Conservation (phyloP, 306 rosid species). For the Vachellia pachyceras region DNA sequence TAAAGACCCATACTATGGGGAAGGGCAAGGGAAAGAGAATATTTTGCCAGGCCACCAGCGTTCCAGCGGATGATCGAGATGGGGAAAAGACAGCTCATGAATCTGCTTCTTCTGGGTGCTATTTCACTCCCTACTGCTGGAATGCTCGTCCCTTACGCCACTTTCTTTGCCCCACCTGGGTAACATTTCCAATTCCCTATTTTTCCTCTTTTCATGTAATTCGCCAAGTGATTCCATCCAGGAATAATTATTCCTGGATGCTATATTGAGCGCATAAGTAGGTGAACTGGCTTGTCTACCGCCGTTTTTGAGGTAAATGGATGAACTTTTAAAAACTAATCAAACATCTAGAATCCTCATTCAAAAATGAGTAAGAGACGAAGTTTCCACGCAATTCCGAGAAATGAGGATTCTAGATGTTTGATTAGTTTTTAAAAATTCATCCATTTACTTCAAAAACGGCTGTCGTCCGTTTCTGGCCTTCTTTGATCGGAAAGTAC, state of each 20-base stretch:
- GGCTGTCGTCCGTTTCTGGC: no score
- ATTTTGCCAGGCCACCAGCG: conserved; percentile 71
- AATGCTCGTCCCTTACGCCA: conserved; percentile 75
- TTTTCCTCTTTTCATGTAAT: conserved; percentile 1
- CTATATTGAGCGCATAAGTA: background rate
- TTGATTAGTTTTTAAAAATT: no score
- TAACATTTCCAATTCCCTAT: conserved; percentile 12
- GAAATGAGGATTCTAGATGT: no score
- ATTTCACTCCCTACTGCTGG: conserved; percentile 72
- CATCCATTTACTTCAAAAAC: no score
- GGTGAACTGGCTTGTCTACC: background rate
- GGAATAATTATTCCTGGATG: background rate
- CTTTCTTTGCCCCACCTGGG: conserved; percentile 94
- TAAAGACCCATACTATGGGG: conserved; percentile 49
- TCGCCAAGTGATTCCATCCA: background rate
- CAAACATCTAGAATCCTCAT: no score
- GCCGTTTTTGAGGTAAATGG: no score
- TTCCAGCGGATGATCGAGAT: conserved; percentile 86
- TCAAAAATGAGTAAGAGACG: no score
- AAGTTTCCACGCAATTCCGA: no score
- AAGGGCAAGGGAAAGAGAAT: conserved; percentile 66
- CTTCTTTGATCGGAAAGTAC: no score
- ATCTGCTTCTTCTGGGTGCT: conserved; percentile 85
- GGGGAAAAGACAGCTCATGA: conserved; percentile 81
- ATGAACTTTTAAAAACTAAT: no score